phyloP scores from a whole-genome alignment of 768 basidiomycete species.

The Termitomyces sp. region DNA sequence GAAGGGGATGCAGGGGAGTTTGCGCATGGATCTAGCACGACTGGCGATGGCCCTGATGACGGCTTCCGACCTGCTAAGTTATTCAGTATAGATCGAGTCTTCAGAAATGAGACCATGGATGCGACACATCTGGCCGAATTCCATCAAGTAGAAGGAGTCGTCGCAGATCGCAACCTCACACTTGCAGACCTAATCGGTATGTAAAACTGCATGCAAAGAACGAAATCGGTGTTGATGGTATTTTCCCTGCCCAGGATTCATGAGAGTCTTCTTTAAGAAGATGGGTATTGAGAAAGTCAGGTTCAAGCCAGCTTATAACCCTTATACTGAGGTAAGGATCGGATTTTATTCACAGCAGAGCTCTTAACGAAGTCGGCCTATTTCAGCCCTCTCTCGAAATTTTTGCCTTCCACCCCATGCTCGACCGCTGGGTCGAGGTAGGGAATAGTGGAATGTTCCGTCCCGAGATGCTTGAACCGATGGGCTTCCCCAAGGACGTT shows the following conservation, averaged over 20 bases:
- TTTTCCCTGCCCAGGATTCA: slow-evolving; percentile 68
- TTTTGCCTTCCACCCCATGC: slow-evolving; percentile 94
- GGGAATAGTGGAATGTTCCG: slow-evolving; percentile 99
- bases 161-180: slow-evolving; percentile 89
- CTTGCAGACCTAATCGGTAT: slow-evolving; percentile 92
- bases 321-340: slow-evolving; percentile 80
- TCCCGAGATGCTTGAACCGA: slow-evolving; percentile 98
- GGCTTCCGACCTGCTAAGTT: slow-evolving; percentile 90
- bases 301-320: slow-evolving; percentile 99
- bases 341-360: background rate
- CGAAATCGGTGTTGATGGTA: background rate
- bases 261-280: slow-evolving; percentile 97
- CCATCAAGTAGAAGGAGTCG: slow-evolving; percentile 99
- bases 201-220: slow-evolving; percentile 13
- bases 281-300: slow-evolving; percentile 93
- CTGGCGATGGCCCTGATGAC: slow-evolving; percentile 39
- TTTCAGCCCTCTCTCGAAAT: slow-evolving; percentile 91
- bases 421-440: slow-evolving; percentile 95
- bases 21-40: slow-evolving; percentile 30
- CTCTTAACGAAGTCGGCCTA: background rate
- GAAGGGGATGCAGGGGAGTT: slow-evolving; percentile 38
- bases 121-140: slow-evolving; percentile 98
- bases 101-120: slow-evolving; percentile 98
- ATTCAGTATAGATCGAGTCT: slow-evolving; percentile 97
- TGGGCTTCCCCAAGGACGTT: slow-evolving; percentile 97